Evolutionary conservation across 331 rosid genomes (phyloP), one percentile per base, ranked within the genome.

Genomic region (Erythrophleum ivorense): DNA sequence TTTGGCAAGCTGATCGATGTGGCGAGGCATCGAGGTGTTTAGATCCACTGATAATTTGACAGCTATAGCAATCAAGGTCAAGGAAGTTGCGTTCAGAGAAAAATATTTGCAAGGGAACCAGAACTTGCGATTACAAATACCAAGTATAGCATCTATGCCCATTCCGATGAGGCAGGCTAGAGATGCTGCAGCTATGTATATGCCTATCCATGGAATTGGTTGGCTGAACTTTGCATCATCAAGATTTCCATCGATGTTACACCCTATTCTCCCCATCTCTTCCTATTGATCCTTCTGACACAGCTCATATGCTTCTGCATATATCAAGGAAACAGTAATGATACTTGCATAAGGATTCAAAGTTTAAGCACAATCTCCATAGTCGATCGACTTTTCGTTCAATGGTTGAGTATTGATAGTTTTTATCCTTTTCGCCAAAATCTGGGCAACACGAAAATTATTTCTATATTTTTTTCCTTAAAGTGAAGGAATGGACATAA

Each of bases 201-300:
- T 66, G 60, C 98, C 99, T 38, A 95, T 88, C 99, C 99, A 95
- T 53, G 99, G 99, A 91, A 95, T 79, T 0, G 98, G 99, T 78
- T 82, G 81, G 83, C 86, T 95, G 90, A 90, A 95, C 45, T 87
- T 88, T 0, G 92, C 62, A 64, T 71, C 91, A 29, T 95, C 90
- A 83, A 95, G 85, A 70, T 48, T 6, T 52, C 96, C 98, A 59
- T 86, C 69, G 12, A 41, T 41, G 69, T 46, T 71, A 85, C 98
- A 93, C 7, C 97, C 94, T 15, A 60, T 73, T 57, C 59, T 82
- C 11, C 82, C 90, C 97, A 90, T 95, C 72, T 55, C 81, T 53
- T 59, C 2, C 31, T 55, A 24, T 12, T 68, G 21, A 79, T 36
- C 31, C 34, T 68, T 60, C 71, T 6, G n/a, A 45, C 74, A 14